Percentiles rank a stretch among this genome's conserved stretches.
Evolutionary conservation across 2,329 filamentous ascomycete species (phyloP).

Genomic region (Scedosporium aurantiacum): DNA sequence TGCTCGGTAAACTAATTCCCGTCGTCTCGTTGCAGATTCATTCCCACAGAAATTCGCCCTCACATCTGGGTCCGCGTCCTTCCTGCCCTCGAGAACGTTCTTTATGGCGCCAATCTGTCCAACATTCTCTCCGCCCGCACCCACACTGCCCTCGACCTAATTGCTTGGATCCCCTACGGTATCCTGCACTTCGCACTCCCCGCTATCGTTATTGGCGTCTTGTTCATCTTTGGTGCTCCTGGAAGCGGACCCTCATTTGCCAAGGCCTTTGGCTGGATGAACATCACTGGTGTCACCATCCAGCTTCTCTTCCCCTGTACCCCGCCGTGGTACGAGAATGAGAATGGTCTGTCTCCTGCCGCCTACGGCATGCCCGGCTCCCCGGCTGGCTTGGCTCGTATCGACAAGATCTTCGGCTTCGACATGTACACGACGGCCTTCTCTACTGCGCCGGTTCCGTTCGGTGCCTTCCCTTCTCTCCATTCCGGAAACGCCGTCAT

Average conservation of each 20-base stretch:
- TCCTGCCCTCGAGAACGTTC: constrained; percentile 87
- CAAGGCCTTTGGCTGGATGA: constrained; percentile 85
- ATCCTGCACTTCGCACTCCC: constrained; percentile 83
- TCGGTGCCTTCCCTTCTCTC: constrained; percentile 88
- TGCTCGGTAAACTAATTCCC: neutral
- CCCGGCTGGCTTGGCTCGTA: constrained; percentile 76
- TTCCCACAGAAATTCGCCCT: constrained; percentile 76
- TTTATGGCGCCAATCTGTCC: constrained; percentile 91
- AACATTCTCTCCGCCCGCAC: constrained; percentile 91
- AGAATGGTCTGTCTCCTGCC: constrained; percentile 80
- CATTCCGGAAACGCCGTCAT: constrained; percentile 84
- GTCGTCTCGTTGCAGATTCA: constrained; percentile 50
- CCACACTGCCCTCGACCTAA: constrained; percentile 68
- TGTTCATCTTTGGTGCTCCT: constrained; percentile 84
- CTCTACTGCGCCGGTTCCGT: constrained; percentile 80
- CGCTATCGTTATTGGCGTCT: constrained; percentile 61
- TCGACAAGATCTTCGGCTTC: constrained; percentile 81
- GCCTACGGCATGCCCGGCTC: constrained; percentile 87
- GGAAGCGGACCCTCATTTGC: constrained; percentile 78
- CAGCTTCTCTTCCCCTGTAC: constrained; percentile 89
- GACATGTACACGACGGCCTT: constrained; percentile 92
- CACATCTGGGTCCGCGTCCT: constrained; percentile 94
- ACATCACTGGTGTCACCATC: constrained; percentile 74
- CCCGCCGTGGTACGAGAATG: constrained; percentile 93
- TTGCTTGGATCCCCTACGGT: constrained; percentile 91